Base-by-base conservation (phyloP, 108 stramenopile genomes). In the Skeletonema marinoi region DNA sequence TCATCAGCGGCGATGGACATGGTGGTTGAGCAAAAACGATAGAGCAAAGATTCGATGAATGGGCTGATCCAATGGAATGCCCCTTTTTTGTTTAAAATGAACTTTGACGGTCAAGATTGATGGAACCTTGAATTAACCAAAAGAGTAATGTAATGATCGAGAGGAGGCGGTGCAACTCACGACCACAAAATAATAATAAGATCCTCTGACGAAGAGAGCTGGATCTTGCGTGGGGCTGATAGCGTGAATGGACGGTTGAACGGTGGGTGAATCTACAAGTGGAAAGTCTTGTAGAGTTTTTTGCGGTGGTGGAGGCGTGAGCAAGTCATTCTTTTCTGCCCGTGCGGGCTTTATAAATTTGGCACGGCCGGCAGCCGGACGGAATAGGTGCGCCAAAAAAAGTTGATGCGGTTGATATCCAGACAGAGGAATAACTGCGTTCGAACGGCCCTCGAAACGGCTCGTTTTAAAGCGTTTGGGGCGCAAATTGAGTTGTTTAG, bases 21-120 rank as follows among this genome's bases (percentile, higher is more conserved):
- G 72, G 72, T 73, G 67, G 78, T 59, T 65, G 78, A 60, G 77
- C 78, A 50, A 29, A 73, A 39, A 73, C 72, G 78, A 80, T 73
- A 73, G 78, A 61, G 67, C 71, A 56, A 25, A 56, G 54, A 25
- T 56, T 56, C 21, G 25, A 56, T 25, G 25, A 56, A 29, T 56
- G 25, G 54, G 54, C 54, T 25, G 54, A 56, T 56, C 54, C 21
- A 51, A 19, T 6, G 50, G 19, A n/a, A 21, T 51, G 54, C 54
- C 54, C 54, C 4, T n/a, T 29, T 25, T 56, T 56, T 56, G 7
- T 12, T 46, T 9, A 9, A 25, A 56, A 10, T 56, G 25, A 25
- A 19, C 50, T 54, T 25, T 3, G 54, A 8, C 19, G 3, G 21
- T 25, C 54, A 25, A 46, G 14, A 25, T 51, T 51, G 4, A 25